Evolutionary conservation across 225 moss, liverwort and hornwort species (phyloP).

Genomic region (Bryoerythrophyllum caledonicum): DNA sequence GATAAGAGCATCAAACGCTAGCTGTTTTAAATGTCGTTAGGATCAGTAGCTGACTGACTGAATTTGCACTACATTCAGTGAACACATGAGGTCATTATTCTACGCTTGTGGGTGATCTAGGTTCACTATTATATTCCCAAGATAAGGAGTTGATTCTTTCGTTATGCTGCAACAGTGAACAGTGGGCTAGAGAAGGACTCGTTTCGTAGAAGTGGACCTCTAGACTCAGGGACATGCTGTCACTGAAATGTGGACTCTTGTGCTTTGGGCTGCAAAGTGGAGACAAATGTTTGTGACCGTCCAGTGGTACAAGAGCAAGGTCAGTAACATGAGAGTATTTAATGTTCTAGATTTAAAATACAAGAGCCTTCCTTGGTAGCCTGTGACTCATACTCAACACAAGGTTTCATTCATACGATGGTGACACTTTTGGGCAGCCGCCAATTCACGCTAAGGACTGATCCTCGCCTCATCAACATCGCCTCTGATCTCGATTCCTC

Average conservation of each 20-base stretch:
- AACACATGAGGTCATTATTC: not conserved
- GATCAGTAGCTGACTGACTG: slow-evolving; percentile 11
- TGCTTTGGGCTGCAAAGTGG: slow-evolving; percentile 6
- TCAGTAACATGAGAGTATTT: not conserved
- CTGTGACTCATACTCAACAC: no score
- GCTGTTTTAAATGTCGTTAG: slow-evolving; percentile 16
- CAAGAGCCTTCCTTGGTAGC: no score
- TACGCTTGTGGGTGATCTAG: not conserved
- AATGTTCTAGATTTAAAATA: not conserved
- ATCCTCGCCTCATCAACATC: no score
- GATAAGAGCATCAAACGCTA: slow-evolving; percentile 4
- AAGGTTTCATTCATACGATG: no score
- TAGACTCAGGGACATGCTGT: not conserved
- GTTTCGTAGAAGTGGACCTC: not conserved
- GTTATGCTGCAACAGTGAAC: not conserved
- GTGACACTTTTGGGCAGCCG: no score
- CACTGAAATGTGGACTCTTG: not conserved
- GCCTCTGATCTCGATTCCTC: no score
- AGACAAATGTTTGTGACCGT: not conserved
- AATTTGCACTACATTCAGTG: slow-evolving; percentile 15
- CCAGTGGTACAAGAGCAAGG: not conserved
- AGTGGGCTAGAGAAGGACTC: not conserved
- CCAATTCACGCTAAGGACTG: no score
- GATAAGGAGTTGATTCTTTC: slow-evolving; percentile 6
- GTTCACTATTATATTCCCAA: not conserved